Percentiles rank a stretch among this genome's conserved stretches.
Conservation (phyloP, 208 protist genomes). For the Trypanosoma melophagium region DNA sequence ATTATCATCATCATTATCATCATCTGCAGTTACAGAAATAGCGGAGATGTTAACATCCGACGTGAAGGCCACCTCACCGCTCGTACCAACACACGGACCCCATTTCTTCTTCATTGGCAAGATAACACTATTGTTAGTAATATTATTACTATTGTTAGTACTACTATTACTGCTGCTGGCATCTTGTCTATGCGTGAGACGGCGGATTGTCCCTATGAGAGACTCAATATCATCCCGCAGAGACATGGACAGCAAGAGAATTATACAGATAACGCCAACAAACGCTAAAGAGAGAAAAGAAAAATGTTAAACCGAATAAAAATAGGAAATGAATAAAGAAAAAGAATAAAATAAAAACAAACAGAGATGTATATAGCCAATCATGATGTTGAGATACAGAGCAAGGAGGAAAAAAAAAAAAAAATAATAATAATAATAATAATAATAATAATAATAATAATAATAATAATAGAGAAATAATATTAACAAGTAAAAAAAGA, state of each 20-base stretch:
- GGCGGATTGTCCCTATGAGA: slow-evolving; percentile 9
- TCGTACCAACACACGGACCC: not conserved
- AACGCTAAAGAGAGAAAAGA: not conserved
- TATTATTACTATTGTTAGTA: not conserved
- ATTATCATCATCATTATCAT: slow-evolving; percentile 5
- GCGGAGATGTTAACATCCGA: slow-evolving; percentile 27
- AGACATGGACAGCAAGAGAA: slow-evolving; percentile 15
- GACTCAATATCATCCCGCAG: slow-evolving; percentile 26
- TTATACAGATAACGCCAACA: not conserved
- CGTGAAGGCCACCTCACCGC: not conserved
- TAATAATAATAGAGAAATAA: too few species aligned
- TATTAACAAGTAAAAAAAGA: too few species aligned
- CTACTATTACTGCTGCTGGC: not conserved
- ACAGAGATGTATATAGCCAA: too few species aligned
- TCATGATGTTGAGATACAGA: too few species aligned
- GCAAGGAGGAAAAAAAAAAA: too few species aligned
- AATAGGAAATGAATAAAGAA: too few species aligned
- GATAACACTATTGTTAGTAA: not conserved
- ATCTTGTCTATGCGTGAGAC: slow-evolving; percentile 15
- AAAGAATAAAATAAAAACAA: too few species aligned
- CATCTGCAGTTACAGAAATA: slow-evolving; percentile 18
- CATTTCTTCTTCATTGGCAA: not conserved
- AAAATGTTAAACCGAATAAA: not conserved
- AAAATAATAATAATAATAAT: too few species aligned
- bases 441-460: too few species aligned